These are phyloP conservation scores for Halteria grandinella DNA, from an alignment of 73 alveolate genomes.

Conservation along the genomic window DNA sequence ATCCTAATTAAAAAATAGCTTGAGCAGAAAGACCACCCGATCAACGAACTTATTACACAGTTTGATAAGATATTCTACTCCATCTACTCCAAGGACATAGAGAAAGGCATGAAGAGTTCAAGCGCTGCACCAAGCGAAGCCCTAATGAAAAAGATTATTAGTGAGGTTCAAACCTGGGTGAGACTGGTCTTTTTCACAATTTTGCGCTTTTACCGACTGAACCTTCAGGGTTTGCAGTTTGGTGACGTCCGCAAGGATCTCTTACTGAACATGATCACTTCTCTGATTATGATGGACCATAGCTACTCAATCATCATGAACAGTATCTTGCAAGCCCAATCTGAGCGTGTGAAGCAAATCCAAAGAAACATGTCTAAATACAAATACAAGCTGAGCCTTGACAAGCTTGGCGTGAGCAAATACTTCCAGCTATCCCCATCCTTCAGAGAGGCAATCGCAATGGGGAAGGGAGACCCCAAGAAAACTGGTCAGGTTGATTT, in stretches of 20 bases:
- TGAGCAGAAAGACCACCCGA: background rate
- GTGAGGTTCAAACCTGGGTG: slow-evolving; percentile 30
- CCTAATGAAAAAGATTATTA: slow-evolving; percentile 17
- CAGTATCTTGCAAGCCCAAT: background rate
- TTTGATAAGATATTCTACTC: slow-evolving; percentile 12
- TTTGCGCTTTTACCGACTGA: slow-evolving; percentile 2
- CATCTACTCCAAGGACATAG: background rate
- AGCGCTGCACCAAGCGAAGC: background rate
- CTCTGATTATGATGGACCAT: slow-evolving; percentile 13
- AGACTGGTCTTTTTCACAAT: slow-evolving; percentile 35
- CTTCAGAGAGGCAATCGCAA: slow-evolving; percentile 1
- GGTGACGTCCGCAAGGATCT: slow-evolving; percentile 32
- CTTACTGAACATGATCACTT: slow-evolving; percentile 29
- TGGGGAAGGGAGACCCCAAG: background rate
- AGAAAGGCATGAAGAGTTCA: background rate
- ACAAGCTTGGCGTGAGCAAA: slow-evolving; percentile 36
- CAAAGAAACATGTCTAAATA: slow-evolving; percentile 21
- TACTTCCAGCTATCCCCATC: slow-evolving; percentile 6
- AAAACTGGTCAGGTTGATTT: background rate
- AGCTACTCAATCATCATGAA: slow-evolving; percentile 43
- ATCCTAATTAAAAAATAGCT: slow-evolving; percentile 25
- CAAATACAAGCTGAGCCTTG: slow-evolving; percentile 23
- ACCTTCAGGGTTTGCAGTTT: slow-evolving; percentile 5
- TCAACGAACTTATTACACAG: background rate
- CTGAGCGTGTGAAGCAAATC: slow-evolving; percentile 16